phyloP scores from a whole-genome alignment of 1,284 basidiomycete genomes.

The Golubevia sp. region DNA sequence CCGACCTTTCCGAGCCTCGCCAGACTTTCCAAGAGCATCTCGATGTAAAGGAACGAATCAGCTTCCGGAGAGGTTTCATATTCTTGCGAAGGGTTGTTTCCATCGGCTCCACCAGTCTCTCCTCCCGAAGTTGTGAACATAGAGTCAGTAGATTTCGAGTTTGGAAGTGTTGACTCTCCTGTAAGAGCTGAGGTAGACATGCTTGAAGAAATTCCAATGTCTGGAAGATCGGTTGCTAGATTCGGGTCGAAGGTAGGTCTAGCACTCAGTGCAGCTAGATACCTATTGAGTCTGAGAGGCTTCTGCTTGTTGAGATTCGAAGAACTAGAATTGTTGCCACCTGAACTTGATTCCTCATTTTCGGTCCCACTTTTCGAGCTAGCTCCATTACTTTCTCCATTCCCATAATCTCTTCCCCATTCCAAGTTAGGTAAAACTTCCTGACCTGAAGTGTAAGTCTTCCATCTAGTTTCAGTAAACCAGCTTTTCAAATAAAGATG shows the following conservation, averaged over 20 bases:
- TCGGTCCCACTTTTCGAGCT: not conserved
- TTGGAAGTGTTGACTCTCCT: not conserved
- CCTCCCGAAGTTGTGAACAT: not conserved
- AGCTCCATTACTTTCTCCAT: not conserved
- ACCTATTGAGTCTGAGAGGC: slow-evolving; percentile 24
- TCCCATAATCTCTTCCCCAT: not conserved
- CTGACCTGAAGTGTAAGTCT: slow-evolving; percentile 80
- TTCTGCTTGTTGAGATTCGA: not conserved
- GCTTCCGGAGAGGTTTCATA: slow-evolving; percentile 75
- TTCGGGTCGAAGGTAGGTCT: slow-evolving; percentile 31
- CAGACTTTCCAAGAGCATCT: slow-evolving; percentile 88
- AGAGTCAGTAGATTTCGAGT: not conserved
- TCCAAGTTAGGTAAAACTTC: slow-evolving; percentile 49
- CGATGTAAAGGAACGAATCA: slow-evolving; percentile 92
- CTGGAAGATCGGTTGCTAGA: slow-evolving; percentile 24
- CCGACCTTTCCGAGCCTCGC: slow-evolving; percentile 88
- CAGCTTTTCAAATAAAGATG: slow-evolving; percentile 97
- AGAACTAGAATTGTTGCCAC: not conserved
- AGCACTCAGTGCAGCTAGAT: slow-evolving; percentile 25
- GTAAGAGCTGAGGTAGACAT: slow-evolving; percentile 15
- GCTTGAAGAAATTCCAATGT: slow-evolving; percentile 19
- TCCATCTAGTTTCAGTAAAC: slow-evolving; percentile 93
- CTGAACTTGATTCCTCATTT: not conserved
- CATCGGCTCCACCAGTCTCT: not conserved
- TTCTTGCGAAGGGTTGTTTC: slow-evolving; percentile 8